Base-by-base conservation (phyloP, 2,329 filamentous ascomycete species). In the Metarhizium humberi region DNA sequence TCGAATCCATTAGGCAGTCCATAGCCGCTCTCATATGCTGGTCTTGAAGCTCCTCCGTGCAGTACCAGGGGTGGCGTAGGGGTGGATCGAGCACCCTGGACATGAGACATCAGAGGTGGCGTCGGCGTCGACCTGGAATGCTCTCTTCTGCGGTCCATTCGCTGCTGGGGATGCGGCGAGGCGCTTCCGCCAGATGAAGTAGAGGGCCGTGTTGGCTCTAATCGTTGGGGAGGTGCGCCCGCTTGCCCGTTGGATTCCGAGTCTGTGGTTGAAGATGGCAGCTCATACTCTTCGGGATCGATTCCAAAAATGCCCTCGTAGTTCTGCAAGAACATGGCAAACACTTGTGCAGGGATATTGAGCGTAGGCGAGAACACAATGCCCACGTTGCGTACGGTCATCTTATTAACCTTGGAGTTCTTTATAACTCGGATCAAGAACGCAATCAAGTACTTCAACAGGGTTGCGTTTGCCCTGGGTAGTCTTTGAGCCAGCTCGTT, bases 341-440 rank as follows among this genome's bases (percentile, higher is more conserved):
- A 96, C 11, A 99, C 87, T 0, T 92, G 92, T 0, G 91, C 91
- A 0, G 94, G 92, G 47, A 99, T 96, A 69, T 97, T 97, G 54
- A 99, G 79, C 0, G 94, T 97, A 0, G 94, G 94, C 16, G 94
- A 95, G 70, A 99, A 99, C 55, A 99, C 92, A 63, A 99, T 97
- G 60, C 94, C 92, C 54, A 99, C 90, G 66, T 99, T 99, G 61
- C 92, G 86, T 53, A 96, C 89, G 11, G 89, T 96, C 94, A 99
- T 99, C 78, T 96, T 97, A 76, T 99, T 99, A 59, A 87, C 77
- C 63, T 89, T 86, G 6, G 90, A 79, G 63, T 96, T 91, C 70
- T 94, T 91, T 66, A 96, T 90, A 63, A 99, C 92, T 65, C 88
- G 87, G 66, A 96, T 90, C 63, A 99, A 73, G 73, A 96, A 96